phyloP scores from a whole-genome alignment of 495 filamentous ascomycete genomes.

The Chaetomium cochliodes region DNA sequence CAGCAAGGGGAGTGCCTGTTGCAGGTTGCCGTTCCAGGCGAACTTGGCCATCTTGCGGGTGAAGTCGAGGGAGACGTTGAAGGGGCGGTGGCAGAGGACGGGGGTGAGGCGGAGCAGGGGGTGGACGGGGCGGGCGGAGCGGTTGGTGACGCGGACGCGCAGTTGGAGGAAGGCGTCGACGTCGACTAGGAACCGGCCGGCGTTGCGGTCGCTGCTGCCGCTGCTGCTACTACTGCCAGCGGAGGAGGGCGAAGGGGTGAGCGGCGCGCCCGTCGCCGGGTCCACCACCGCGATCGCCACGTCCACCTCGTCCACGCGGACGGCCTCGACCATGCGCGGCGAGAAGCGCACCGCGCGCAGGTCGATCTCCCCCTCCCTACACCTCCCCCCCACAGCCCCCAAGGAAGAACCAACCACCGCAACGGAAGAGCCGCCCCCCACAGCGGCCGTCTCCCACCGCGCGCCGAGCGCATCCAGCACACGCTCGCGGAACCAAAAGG shows the following conservation, averaged over 20 bases:
- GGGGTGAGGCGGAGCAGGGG: conserved; percentile 77
- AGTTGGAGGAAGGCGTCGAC: conserved; percentile 73
- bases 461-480: conserved; percentile 70
- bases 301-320: conserved; percentile 76
- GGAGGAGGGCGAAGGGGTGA: neutral
- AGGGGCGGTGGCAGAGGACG: conserved; percentile 67
- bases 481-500: conserved; percentile 90
- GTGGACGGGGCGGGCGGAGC: conserved; percentile 63
- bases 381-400: conserved; percentile 31
- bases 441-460: conserved; percentile 58
- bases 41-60: conserved; percentile 63
- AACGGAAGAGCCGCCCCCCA: conserved; percentile 41
- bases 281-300: conserved; percentile 59
- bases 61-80: conserved; percentile 75
- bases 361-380: conserved; percentile 67
- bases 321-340: conserved; percentile 76
- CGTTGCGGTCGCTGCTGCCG: neutral
- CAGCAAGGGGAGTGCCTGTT: conserved; percentile 66
- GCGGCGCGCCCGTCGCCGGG: conserved; percentile 17
- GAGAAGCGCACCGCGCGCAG: conserved; percentile 70
- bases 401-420: too few species aligned
- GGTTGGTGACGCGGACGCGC: conserved; percentile 66
- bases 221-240: conserved; percentile 1
- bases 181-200: conserved; percentile 39
- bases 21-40: conserved; percentile 79